phyloP scores from a whole-genome alignment of 768 basidiomycete genomes.

The Strobilomyces echinocephalus region DNA sequence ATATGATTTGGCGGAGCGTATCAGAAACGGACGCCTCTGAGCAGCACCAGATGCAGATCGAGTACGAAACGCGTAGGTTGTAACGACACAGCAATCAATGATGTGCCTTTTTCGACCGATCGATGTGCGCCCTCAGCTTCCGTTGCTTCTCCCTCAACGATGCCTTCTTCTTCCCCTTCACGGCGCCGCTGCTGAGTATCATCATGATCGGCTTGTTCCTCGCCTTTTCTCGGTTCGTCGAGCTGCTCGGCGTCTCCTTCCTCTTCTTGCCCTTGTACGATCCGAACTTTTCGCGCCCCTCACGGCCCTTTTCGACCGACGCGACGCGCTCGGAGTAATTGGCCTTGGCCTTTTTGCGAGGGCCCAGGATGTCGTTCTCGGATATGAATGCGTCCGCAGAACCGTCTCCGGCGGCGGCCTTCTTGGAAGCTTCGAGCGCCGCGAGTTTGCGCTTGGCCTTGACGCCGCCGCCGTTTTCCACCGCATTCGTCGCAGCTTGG shows the following conservation, averaged over 20 bases:
- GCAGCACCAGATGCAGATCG: background rate
- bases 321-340: slow-evolving; percentile 93
- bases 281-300: slow-evolving; percentile 92
- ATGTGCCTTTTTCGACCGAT: slow-evolving; percentile 54
- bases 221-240: slow-evolving; percentile 89
- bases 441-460: slow-evolving; percentile 88
- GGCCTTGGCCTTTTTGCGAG: slow-evolving; percentile 88
- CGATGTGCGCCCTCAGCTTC: slow-evolving; percentile 71
- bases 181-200: slow-evolving; percentile 72
- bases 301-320: slow-evolving; percentile 85
- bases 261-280: slow-evolving; percentile 89
- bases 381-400: slow-evolving; percentile 60
- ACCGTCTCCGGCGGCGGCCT: slow-evolving; percentile 43
- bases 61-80: background rate
- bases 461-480: slow-evolving; percentile 64
- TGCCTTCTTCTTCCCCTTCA: slow-evolving; percentile 80
- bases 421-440: slow-evolving; percentile 67
- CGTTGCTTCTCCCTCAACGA: slow-evolving; percentile 79
- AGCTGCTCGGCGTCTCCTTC: slow-evolving; percentile 74
- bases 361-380: slow-evolving; percentile 89
- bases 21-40: slow-evolving; percentile 28
- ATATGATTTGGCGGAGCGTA: slow-evolving; percentile 49
- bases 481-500: slow-evolving; percentile 67
- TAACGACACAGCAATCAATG: slow-evolving; percentile 15
- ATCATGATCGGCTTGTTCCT: slow-evolving; percentile 96